Percentiles rank a stretch among this genome's conserved stretches.
These are phyloP conservation scores for Suillus subluteus DNA, from an alignment of 768 basidiomycete species.

Conservation along the genomic window DNA sequence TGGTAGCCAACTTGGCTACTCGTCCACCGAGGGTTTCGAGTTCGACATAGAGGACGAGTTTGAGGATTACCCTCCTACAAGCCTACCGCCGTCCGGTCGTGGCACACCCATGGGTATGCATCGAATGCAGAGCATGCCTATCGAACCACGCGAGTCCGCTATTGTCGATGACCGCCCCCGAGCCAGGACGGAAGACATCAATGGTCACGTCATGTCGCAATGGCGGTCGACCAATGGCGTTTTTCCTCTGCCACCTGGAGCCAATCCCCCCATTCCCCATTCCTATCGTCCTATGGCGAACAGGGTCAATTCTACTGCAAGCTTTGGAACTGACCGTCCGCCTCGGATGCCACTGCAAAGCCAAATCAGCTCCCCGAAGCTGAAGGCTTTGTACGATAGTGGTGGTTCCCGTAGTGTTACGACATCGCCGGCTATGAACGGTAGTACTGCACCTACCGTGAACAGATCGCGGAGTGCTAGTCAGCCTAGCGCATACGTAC, in stretches of 20 bases:
- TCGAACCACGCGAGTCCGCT: constrained; percentile 52
- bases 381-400: constrained; percentile 57
- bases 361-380: constrained; percentile 70
- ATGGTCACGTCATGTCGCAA: constrained; percentile 62
- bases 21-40: constrained; percentile 71
- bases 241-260: constrained; percentile 38
- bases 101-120: constrained; percentile 73
- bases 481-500: constrained; percentile 72
- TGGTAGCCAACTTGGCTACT: constrained; percentile 39
- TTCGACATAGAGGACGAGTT: constrained; percentile 74
- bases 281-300: constrained; percentile 46
- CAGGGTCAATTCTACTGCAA: constrained; percentile 50
- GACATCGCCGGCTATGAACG: constrained; percentile 34
- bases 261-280: constrained; percentile 25
- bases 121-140: constrained; percentile 58
- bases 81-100: constrained; percentile 59
- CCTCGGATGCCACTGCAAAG: constrained; percentile 52
- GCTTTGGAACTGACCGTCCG: constrained; percentile 52
- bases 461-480: constrained; percentile 78
- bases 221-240: constrained; percentile 60
- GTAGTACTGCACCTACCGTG: constrained; percentile 30
- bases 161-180: constrained; percentile 57
- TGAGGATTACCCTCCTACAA: constrained; percentile 71
- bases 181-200: constrained; percentile 70
- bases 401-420: constrained; percentile 38